These are phyloP conservation scores for Beauveria scarabaeidicola DNA, from an alignment of 2,329 filamentous ascomycete species.

Conservation along the genomic window DNA sequence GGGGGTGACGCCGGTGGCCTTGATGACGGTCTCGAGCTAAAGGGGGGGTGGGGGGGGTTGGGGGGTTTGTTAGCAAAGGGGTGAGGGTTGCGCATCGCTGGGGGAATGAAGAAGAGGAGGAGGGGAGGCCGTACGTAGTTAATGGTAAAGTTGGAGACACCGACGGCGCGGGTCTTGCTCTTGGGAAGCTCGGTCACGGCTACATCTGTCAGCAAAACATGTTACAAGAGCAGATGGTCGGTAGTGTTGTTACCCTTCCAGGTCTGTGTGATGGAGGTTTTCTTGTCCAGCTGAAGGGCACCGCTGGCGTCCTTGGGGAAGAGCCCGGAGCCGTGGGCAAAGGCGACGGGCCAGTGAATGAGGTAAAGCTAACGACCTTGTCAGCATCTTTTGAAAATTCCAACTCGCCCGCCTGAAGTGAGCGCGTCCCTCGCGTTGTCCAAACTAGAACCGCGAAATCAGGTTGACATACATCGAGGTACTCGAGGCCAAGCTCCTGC, in stretches of 20 bases:
- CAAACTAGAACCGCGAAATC: not conserved
- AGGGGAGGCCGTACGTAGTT: slow-evolving; percentile 29
- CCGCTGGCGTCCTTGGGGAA: slow-evolving; percentile 36
- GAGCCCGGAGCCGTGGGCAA: slow-evolving; percentile 30
- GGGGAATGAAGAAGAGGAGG: no score
- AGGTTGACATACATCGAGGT: slow-evolving; percentile 41
- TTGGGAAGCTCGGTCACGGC: slow-evolving; percentile 49
- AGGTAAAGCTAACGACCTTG: slow-evolving; percentile 39
- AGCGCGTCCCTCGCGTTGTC: not conserved
- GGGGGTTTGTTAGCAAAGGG: not conserved
- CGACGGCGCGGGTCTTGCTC: slow-evolving; percentile 56
- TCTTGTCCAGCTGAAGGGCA: slow-evolving; percentile 34
- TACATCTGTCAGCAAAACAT: slow-evolving; percentile 12
- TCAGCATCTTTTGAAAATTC: not conserved
- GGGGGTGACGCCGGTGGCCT: slow-evolving; percentile 46
- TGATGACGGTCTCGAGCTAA: slow-evolving; percentile 45
- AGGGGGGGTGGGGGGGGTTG: not conserved
- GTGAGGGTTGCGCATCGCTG: not conserved
- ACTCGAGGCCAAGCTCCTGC: slow-evolving; percentile 46
- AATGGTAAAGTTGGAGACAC: slow-evolving; percentile 66
- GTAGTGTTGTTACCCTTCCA: slow-evolving; percentile 29
- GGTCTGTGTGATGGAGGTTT: slow-evolving; percentile 33
- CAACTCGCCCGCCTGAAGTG: not conserved
- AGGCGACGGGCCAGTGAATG: slow-evolving; percentile 54
- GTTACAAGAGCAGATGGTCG: no score